A percentile compares a stretch with the other conserved stretches of the same genome.
These are phyloP conservation scores for Amyloporia xantha DNA, from an alignment of 768 basidiomycete species.

Conservation along the genomic window DNA sequence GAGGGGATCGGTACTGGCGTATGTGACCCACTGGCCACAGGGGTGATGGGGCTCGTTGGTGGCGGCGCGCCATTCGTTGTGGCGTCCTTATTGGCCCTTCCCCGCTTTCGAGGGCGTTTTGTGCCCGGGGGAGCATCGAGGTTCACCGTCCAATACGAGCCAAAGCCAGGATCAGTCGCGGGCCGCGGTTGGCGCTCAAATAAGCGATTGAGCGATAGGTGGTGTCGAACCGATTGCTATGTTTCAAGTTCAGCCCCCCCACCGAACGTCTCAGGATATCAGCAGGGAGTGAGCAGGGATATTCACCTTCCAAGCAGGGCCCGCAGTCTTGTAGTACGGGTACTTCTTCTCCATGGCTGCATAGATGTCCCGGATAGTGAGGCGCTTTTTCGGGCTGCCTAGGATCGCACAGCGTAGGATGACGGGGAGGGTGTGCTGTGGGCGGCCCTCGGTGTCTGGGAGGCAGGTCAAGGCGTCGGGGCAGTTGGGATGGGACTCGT, in stretches of 20 bases:
- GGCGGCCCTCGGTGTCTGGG: slow-evolving; percentile 70
- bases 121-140: slow-evolving; percentile 79
- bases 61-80: slow-evolving; percentile 6
- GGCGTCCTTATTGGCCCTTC: slow-evolving; percentile 44
- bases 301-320: slow-evolving; percentile 78
- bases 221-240: slow-evolving; percentile 85
- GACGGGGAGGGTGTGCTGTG: slow-evolving; percentile 79
- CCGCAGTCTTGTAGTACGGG: slow-evolving; percentile 72
- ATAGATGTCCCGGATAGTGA: slow-evolving; percentile 83
- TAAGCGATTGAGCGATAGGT: slow-evolving; percentile 73
- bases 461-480: slow-evolving; percentile 74
- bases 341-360: slow-evolving; percentile 85
- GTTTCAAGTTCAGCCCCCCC: slow-evolving; percentile 6
- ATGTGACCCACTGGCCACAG: neutral
- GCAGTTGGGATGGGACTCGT: slow-evolving; percentile 59
- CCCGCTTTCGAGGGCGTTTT: slow-evolving; percentile 78
- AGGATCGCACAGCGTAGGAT: slow-evolving; percentile 82
- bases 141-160: slow-evolving; percentile 90
- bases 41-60: slow-evolving; percentile 1
- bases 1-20: slow-evolving; percentile 2
- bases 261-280: neutral
- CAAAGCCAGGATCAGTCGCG: slow-evolving; percentile 80
- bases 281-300: neutral
- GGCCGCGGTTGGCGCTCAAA: slow-evolving; percentile 81
- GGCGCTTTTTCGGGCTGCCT: slow-evolving; percentile 64